Evolutionary conservation across 2,329 filamentous ascomycete genomes (phyloP).

Genomic region (Orbilia ellipsospora): DNA sequence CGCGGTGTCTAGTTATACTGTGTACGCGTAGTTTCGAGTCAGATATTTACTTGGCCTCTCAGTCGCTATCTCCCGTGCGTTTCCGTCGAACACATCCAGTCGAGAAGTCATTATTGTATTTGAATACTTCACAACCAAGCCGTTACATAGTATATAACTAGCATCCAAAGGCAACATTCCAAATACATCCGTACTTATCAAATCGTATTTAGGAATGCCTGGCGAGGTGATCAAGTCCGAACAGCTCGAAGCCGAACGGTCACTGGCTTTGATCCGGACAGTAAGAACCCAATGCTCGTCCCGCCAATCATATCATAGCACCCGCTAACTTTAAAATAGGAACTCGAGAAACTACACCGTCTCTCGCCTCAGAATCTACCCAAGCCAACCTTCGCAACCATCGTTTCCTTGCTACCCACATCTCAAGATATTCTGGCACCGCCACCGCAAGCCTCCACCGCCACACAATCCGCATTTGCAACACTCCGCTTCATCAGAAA

Average conservation of each 20-base stretch:
- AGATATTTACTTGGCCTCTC: too few relatives aligned
- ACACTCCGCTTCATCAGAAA: slow-evolving; percentile 31
- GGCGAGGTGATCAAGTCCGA: slow-evolving; percentile 27
- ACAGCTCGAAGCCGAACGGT: slow-evolving; percentile 40
- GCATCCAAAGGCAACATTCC: too few relatives aligned
- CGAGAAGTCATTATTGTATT: too few relatives aligned
- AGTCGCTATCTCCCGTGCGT: too few relatives aligned
- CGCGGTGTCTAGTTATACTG: too few relatives aligned
- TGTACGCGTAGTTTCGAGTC: too few relatives aligned
- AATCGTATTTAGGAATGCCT: slow-evolving; percentile 16
- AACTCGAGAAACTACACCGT: slow-evolving; percentile 48
- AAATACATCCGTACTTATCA: neutral
- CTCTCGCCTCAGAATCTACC: slow-evolving; percentile 40
- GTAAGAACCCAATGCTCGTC: slow-evolving; percentile 2
- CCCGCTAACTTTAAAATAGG: slow-evolving; percentile 20
- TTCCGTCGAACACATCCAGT: too few relatives aligned
- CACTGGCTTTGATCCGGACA: slow-evolving; percentile 27
- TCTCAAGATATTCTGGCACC: slow-evolving; percentile 41
- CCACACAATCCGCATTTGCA: slow-evolving; percentile 42
- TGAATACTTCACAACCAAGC: too few relatives aligned
- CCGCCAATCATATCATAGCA: neutral
- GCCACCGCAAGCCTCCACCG: slow-evolving; percentile 36
- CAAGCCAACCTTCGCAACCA: slow-evolving; percentile 22
- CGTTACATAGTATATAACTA: too few relatives aligned
- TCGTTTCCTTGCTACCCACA: slow-evolving; percentile 39